Conservation (phyloP, 1,139 yeast species). For the Yamadazyma spencermartinsiae region DNA sequence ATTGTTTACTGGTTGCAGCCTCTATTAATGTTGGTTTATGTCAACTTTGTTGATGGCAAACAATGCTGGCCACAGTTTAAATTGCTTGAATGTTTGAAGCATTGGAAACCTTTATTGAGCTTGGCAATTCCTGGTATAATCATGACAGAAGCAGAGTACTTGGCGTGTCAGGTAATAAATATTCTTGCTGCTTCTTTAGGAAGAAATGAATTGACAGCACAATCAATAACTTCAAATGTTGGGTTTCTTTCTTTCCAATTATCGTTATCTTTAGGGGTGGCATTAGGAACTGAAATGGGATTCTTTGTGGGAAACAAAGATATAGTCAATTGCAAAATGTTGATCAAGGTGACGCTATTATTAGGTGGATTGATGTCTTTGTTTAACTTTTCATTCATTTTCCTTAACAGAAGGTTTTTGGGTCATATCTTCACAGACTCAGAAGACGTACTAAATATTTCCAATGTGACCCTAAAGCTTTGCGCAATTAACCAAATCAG, state of each 20-base stretch:
- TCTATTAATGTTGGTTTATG: constrained; percentile 49
- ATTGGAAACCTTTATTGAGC: constrained; percentile 61
- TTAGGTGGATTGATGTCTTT: constrained; percentile 29
- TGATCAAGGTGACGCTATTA: constrained; percentile 20
- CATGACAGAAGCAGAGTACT: constrained; percentile 80
- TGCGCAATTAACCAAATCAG: constrained; percentile 36
- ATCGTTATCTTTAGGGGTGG: constrained; percentile 42
- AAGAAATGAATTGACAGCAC: constrained; percentile 42
- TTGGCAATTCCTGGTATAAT: constrained; percentile 76
- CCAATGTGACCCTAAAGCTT: constrained; percentile 24
- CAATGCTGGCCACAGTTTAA: constrained; percentile 70
- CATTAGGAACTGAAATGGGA: constrained; percentile 38
- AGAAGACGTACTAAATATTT: constrained; percentile 24
- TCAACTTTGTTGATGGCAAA: constrained; percentile 52
- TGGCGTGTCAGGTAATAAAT: constrained; percentile 77
- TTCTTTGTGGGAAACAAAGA: constrained; percentile 35
- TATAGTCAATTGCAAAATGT: constrained; percentile 44
- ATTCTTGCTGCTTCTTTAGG: constrained; percentile 54
- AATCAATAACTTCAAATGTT: constrained; percentile 39
- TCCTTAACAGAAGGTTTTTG: constrained; percentile 36
- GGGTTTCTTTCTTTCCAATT: constrained; percentile 38
- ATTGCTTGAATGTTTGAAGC: constrained; percentile 35
- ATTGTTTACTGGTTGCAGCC: constrained; percentile 64
- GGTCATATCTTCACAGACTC: constrained; percentile 29
- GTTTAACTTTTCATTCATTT: constrained; percentile 30